phyloP scores from a whole-genome alignment of 495 filamentous ascomycete species.

The Cercophora newfieldiana region DNA sequence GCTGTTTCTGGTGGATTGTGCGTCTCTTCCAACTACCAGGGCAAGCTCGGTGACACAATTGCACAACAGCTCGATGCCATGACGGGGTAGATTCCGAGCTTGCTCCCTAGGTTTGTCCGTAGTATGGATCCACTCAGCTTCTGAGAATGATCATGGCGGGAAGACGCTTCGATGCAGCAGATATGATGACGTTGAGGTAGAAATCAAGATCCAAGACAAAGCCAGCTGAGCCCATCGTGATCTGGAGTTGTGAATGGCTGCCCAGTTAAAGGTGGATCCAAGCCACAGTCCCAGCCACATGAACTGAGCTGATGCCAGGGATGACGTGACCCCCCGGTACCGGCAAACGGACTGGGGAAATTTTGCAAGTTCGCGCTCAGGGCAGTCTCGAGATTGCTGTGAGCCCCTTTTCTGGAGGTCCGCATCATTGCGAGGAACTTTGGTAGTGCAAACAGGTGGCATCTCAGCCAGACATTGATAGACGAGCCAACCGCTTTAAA shows the following conservation, averaged over 20 bases:
- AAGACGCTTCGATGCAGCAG: not conserved
- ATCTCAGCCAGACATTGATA: not conserved
- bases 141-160: no score
- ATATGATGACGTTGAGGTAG: not conserved
- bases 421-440: no score
- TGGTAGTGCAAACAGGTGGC: not conserved
- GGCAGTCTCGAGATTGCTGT: not conserved
- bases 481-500: not conserved
- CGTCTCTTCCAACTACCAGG: not conserved
- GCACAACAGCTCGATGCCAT: not conserved
- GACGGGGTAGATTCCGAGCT: not conserved
- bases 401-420: slow-evolving; percentile 13
- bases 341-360: slow-evolving; percentile 13
- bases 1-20: not conserved
- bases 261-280: not conserved
- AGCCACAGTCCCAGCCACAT: slow-evolving; percentile 2
- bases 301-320: not conserved
- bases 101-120: not conserved
- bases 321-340: slow-evolving; percentile 21
- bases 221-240: not conserved
- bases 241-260: not conserved
- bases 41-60: not conserved
- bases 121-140: no score
- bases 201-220: not conserved
- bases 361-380: not conserved